Conservation (phyloP, 1,139 yeast genomes). For the Wickerhamiella pararugosa region DNA sequence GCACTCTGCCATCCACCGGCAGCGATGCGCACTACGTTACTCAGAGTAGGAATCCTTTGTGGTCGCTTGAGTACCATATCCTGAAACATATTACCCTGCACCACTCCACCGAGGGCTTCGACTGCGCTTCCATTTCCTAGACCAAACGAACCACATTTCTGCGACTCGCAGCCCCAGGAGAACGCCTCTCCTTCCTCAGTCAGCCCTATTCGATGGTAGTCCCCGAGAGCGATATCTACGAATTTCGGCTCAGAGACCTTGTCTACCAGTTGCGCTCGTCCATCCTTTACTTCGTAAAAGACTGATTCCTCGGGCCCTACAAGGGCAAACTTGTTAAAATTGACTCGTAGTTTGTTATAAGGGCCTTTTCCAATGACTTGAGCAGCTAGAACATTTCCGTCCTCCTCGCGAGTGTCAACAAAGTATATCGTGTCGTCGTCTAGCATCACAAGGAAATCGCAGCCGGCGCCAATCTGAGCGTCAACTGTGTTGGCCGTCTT, state of each 20-base stretch:
- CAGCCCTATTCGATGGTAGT: slow-evolving; percentile 4
- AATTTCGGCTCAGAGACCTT: neutral
- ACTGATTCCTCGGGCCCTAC: no score
- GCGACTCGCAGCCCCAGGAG: slow-evolving; percentile 7
- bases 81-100: neutral
- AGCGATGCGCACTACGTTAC: neutral
- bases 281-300: neutral
- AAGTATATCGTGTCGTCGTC: no score
- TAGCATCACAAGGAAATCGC: no score
- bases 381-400: no score
- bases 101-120: neutral
- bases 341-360: no score
- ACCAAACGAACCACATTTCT: slow-evolving; percentile 6
- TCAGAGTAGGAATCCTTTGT: neutral
- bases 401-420: no score
- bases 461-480: no score
- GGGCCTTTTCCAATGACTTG: no score
- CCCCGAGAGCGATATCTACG: slow-evolving; percentile 5
- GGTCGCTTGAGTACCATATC: neutral
- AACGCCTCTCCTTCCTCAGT: neutral
- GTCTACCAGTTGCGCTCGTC: neutral
- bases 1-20: slow-evolving; percentile 12
- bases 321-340: no score
- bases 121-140: neutral
- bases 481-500: no score